These are phyloP conservation scores for Podaxis sp. DNA, from an alignment of 768 basidiomycete species.

Conservation along the genomic window DNA sequence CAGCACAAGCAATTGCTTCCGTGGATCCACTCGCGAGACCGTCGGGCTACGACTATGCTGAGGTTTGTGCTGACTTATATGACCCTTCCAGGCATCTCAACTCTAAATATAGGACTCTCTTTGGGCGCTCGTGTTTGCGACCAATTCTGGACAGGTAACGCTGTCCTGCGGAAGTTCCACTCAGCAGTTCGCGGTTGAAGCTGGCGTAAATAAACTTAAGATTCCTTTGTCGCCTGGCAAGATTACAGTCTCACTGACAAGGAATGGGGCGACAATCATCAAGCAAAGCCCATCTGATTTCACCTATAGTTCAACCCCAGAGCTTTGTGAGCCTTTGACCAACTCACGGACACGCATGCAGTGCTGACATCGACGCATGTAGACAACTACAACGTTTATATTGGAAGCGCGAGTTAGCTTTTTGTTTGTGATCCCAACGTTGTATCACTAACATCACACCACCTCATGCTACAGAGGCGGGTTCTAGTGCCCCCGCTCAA, in stretches of 20 bases:
- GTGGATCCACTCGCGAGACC: conserved; percentile 47
- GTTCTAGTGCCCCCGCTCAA: conserved; percentile 13
- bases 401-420: conserved; percentile 45
- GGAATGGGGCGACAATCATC: conserved; percentile 50
- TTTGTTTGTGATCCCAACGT: not conserved
- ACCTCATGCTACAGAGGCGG: not conserved
- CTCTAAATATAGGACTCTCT: conserved; percentile 46
- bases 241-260: conserved; percentile 55
- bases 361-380: conserved; percentile 15
- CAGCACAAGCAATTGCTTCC: conserved; percentile 43
- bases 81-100: not conserved
- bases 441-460: not conserved
- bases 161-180: conserved; percentile 44
- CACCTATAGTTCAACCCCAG: conserved; percentile 34
- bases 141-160: conserved; percentile 50
- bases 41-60: conserved; percentile 48
- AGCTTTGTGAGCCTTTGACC: conserved; percentile 31
- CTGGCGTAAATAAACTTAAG: conserved; percentile 64
- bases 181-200: conserved; percentile 39
- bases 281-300: conserved; percentile 48
- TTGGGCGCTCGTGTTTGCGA: conserved; percentile 66
- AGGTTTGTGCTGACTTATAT: conserved; percentile 30
- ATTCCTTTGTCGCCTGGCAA: conserved; percentile 54
- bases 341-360: not conserved
- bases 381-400: conserved; percentile 70